Percentiles rank a stretch among this genome's conserved stretches.
Evolutionary conservation across 2,329 filamentous ascomycete genomes (phyloP).

Genomic region (Epicoccum sorghinum): DNA sequence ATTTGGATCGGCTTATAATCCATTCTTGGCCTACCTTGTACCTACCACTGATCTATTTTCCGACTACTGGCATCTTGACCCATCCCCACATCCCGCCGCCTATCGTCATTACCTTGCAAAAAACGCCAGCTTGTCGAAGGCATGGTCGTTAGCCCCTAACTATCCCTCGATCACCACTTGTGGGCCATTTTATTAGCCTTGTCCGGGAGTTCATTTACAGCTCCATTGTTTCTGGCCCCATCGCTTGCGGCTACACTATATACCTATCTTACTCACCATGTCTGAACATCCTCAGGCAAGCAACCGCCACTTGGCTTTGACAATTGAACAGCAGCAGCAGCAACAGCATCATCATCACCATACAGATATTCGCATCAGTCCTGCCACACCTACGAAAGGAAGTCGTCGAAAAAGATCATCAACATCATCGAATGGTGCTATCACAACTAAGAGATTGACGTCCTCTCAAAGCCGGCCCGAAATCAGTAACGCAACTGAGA

Average conservation of each 20-base stretch:
- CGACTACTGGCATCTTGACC: constrained; percentile 40
- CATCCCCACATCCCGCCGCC: constrained; percentile 33
- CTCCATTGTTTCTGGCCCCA: constrained; percentile 39
- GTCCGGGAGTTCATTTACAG: constrained; percentile 39
- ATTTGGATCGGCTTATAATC: constrained; percentile 43
- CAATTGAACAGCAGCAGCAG: constrained; percentile 28
- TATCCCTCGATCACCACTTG: constrained; percentile 42
- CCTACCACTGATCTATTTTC: constrained; percentile 31
- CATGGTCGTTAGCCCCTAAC: constrained; percentile 40
- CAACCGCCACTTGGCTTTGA: constrained; percentile 39
- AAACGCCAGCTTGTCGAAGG: constrained; percentile 36
- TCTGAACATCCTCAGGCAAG: constrained; percentile 41
- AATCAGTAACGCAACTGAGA: constrained; percentile 28
- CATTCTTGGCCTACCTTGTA: constrained; percentile 33
- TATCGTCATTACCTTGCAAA: constrained; percentile 36
- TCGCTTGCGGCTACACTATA: constrained; percentile 37
- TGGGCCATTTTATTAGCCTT: constrained; percentile 36
- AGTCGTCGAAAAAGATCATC: constrained; percentile 29
- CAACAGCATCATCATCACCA: constrained; percentile 14
- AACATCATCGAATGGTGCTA: constrained; percentile 37
- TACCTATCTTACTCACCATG: constrained; percentile 42
- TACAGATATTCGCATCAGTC: constrained; percentile 19
- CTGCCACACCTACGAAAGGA: constrained; percentile 21
- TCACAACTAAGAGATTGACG: constrained; percentile 27
- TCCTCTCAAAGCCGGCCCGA: constrained; percentile 38